Evolutionary conservation across 495 filamentous ascomycete species (phyloP), one percentile per base, ranked within the genome.

Genomic region (Penicillium ucsense): DNA sequence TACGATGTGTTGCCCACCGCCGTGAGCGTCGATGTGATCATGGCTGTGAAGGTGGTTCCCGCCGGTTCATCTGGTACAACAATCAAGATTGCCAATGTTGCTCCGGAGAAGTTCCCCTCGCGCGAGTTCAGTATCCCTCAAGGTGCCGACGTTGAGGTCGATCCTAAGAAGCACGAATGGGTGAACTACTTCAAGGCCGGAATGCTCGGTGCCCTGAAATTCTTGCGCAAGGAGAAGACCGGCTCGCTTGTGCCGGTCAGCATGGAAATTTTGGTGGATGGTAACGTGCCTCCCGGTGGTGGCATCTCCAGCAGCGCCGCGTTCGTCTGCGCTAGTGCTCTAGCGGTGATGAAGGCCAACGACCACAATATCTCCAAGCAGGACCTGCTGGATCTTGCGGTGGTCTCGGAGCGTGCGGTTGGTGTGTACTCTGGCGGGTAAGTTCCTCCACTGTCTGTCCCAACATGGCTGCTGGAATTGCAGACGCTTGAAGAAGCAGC

Each of bases 111-210:
- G 60, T 97, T 91, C 63, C 80, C 86, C 6, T 62, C 78, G 3
- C 79, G 80, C 46, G 79, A 87, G 60, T 97, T 96, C 62, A 73
- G 75, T 41, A 75, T 95, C 11, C 78, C 87, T 3, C 55, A 67
- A 27, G 68, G 80, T 30, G 72, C 78, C 31, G 76, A 85, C 50
- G 77, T 94, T 43, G 80, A 91, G 49, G 89, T 95, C 63, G 87
- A 94, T 63, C 75, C 83, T 38, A 85, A 81, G 52, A 72, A 82
- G 52, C 86, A 91, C 52, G 89, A 96, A 66, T 98, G 94, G 94
- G 84, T 89, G 40, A 97, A 95, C 60, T 98, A 98, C 75, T 96
- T 98, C 79, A 95, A 89, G 68, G 84, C 88, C 20, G 94, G 92
- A 0, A 74, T 95, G 38, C 72, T 79, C 4, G 92, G 89, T 11